A percentile compares a stretch with the other conserved stretches of the same genome.
phyloP scores from a whole-genome alignment of 2,329 filamentous ascomycete species.

The Blastomyces gilchristii region DNA sequence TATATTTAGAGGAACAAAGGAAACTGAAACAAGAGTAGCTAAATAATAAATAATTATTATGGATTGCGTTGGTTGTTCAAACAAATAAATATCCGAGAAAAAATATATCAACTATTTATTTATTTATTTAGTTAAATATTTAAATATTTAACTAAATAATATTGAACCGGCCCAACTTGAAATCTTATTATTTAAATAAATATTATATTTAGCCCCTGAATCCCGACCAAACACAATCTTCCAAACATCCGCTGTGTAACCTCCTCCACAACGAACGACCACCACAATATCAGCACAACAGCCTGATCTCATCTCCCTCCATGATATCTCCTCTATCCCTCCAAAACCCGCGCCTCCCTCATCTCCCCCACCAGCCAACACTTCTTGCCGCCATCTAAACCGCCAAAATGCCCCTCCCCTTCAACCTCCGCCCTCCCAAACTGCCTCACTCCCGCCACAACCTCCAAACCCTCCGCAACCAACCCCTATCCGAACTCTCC shows the following conservation, averaged over 20 bases:
- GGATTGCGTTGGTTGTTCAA: too few relatives aligned
- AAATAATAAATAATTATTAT: too few relatives aligned
- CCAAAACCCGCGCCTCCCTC: background rate
- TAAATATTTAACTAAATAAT: too few relatives aligned
- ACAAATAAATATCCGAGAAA: too few relatives aligned
- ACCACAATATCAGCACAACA: background rate
- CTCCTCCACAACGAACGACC: background rate
- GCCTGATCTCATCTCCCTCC: background rate
- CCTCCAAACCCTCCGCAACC: slow-evolving; percentile 38
- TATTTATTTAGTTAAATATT: too few relatives aligned
- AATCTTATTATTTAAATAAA: too few relatives aligned
- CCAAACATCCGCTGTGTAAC: background rate
- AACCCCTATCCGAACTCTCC: slow-evolving; percentile 66
- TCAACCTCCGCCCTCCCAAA: slow-evolving; percentile 13
- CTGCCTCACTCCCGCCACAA: slow-evolving; percentile 37
- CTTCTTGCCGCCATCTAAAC: background rate
- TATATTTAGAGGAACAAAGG: too few relatives aligned
- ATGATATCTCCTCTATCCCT: background rate
- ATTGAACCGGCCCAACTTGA: too few relatives aligned
- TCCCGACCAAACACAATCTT: background rate
- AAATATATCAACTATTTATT: too few relatives aligned
- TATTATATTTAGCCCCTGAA: background rate
- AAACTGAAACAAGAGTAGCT: too few relatives aligned
- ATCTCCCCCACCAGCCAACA: background rate
- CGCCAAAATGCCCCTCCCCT: background rate